Conservation (phyloP, 257 asterid genomes). For the Ehretia macrophylla region DNA sequence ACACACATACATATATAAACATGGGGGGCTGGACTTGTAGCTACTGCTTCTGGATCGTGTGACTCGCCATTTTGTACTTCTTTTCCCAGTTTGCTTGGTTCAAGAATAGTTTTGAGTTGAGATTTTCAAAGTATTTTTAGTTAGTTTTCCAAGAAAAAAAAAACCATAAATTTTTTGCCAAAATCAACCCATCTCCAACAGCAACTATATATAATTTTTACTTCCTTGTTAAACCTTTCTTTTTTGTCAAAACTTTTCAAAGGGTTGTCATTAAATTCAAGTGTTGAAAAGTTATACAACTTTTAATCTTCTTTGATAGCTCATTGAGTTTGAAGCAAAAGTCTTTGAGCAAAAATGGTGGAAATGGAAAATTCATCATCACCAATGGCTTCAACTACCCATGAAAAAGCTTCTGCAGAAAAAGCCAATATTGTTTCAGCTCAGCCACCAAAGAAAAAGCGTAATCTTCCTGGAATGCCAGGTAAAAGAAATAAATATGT, state of each 20-base stretch:
- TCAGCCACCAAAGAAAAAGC: conserved; percentile 50
- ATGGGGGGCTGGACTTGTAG: background rate
- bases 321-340: background rate
- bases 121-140: no score
- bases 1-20: background rate
- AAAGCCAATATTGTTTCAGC: conserved; percentile 25
- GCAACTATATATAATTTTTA: no score
- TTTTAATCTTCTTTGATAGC: background rate
- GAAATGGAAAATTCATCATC: background rate
- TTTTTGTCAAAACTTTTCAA: background rate
- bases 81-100: background rate
- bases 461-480: conserved; percentile 96
- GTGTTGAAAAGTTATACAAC: background rate
- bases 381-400: background rate
- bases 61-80: background rate
- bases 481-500: conserved; percentile 37
- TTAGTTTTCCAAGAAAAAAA: background rate
- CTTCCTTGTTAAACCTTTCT: background rate
- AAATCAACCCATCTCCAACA: no score
- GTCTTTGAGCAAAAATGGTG: background rate
- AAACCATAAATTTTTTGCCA: no score
- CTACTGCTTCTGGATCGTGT: background rate
- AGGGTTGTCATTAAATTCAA: background rate
- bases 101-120: background rate
- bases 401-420: background rate